Base-by-base conservation (phyloP, 768 basidiomycete genomes). In the Boletus rubroflammeus region DNA sequence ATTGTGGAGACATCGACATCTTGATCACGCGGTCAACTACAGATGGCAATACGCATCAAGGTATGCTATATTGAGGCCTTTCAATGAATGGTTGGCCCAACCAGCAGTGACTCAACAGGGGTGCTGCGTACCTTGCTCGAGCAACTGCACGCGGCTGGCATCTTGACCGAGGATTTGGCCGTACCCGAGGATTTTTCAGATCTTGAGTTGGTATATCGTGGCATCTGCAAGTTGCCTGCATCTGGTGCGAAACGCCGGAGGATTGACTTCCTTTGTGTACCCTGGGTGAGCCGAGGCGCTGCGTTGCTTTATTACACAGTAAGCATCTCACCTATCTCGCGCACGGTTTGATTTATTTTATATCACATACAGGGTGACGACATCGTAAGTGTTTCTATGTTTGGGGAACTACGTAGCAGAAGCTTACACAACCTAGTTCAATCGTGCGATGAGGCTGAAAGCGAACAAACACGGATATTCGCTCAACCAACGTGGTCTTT, bases 291-390 rank as follows among this genome's bases (percentile, higher is more conserved):
- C 26, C 81, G 86, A 62, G 95, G 94, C 0, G 93, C 88, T 2
- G 93, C 93, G 0, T 70, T 94, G 48, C 72, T 97, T n/a, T 97
- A 97, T 69, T 97, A 93, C 66, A 96, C 94, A 1, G 91, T 87
- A 17, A 17, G 64, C n/a, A 57, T 62, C 80, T 4, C 14, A 13
- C 42, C 14, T 5, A 4, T 29, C 21, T 39, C 21, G 19, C 3
- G 5, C 19, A 6, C 21, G 28, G 26, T 40, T 26, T 29, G 15
- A 52, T 34, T 41, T 45, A 42, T 39, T 31, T 43, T 39, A 29
- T 38, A 23, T 21, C 38, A 29, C 47, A n/a, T 50, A 28, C 60
- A 86, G 85, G 93, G 93, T 3, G 93, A 96, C 64, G 91, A 95
- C 63, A 90, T 96, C 50, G 93, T 93, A 60, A 61, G 88, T 72